These are phyloP conservation scores for Pistacia atlantica DNA, from an alignment of 345 rosid species.

Conservation along the genomic window DNA sequence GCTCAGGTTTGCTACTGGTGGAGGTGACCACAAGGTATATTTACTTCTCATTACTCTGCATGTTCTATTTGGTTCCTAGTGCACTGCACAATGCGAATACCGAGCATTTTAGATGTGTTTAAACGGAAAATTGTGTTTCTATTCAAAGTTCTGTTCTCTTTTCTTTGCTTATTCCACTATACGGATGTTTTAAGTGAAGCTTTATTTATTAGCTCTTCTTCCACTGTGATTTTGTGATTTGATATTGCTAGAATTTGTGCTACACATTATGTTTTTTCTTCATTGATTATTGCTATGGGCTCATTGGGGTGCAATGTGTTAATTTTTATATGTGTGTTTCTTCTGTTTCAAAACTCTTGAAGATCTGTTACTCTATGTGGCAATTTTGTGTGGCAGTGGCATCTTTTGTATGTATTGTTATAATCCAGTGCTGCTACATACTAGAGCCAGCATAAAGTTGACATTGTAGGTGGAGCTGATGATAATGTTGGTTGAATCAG, in stretches of 20 bases:
- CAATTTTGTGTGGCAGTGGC: background rate
- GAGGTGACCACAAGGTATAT: constrained; percentile 95
- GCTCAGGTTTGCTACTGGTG: constrained; percentile 97
- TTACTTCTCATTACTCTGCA: background rate
- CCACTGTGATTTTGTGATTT: background rate
- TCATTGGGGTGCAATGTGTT: background rate
- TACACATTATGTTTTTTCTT: background rate
- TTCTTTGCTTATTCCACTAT: background rate
- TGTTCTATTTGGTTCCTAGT: constrained; percentile 1
- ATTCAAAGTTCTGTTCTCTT: background rate
- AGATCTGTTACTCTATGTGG: background rate
- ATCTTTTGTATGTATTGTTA: background rate
- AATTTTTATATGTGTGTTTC: background rate
- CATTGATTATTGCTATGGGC: background rate
- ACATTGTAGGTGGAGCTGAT: constrained; percentile 6
- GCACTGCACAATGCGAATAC: background rate
- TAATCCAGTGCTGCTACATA: background rate
- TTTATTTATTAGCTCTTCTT: background rate
- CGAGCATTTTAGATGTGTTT: too few species aligned
- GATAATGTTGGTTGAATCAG: background rate
- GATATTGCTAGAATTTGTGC: background rate
- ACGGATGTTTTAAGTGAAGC: background rate
- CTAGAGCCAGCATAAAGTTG: background rate
- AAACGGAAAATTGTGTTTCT: background rate
- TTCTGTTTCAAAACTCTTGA: background rate